Evolutionary conservation across 2,329 filamentous ascomycete species (phyloP).

Genomic region (Colletotrichum sp.): DNA sequence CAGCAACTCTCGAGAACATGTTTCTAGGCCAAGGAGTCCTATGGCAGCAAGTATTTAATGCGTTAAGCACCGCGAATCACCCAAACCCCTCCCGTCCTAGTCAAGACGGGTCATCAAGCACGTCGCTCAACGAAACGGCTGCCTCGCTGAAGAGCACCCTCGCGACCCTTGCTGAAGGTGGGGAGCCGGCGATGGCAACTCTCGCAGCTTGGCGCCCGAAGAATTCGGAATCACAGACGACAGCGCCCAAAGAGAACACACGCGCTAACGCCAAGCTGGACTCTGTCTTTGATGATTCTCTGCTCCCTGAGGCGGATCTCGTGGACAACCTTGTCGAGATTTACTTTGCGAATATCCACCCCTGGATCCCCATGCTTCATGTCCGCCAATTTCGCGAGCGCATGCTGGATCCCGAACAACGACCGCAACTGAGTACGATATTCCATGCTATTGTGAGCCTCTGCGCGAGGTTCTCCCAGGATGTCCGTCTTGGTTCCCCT

Average conservation of each 20-base stretch:
- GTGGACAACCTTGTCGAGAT: constrained; percentile 35
- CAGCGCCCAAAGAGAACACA: neutral
- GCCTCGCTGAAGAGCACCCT: constrained; percentile 24
- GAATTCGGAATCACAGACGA: neutral
- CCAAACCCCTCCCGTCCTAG: neutral
- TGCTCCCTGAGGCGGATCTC: constrained; percentile 31
- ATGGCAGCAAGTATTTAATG: constrained; percentile 35
- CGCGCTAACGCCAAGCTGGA: neutral
- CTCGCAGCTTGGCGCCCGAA: neutral
- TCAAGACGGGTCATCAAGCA: neutral
- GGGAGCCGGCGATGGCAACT: neutral
- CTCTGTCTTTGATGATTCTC: neutral
- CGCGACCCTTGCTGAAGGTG: constrained; percentile 17
- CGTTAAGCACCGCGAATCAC: neutral
- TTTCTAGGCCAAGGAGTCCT: constrained; percentile 40
- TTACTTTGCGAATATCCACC: constrained; percentile 40
- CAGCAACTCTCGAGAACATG: constrained; percentile 37
- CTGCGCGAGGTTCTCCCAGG: constrained; percentile 30
- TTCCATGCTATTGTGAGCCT: constrained; percentile 38
- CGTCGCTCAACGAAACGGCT: constrained; percentile 23
- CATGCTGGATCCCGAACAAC: constrained; percentile 22
- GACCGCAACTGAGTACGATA: constrained; percentile 29
- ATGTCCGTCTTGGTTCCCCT: constrained; percentile 26
- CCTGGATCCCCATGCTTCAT: constrained; percentile 42
- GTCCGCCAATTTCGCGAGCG: constrained; percentile 28